phyloP scores from a whole-genome alignment of 2,329 filamentous ascomycete genomes.

The Venturia asperata region DNA sequence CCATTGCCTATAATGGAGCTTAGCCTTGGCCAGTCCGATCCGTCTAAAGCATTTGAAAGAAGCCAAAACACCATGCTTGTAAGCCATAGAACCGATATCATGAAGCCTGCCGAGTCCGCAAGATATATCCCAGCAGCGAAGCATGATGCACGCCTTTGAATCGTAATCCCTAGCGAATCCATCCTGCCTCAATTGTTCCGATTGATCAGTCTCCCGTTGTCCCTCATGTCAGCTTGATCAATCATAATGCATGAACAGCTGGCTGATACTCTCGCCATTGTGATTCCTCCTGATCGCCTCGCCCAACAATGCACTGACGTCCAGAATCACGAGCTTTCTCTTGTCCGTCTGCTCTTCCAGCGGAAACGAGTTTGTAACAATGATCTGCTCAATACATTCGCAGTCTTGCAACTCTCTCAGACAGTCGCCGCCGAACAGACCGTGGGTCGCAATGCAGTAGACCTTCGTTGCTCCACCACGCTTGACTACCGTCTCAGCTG shows the following conservation, averaged over 20 bases:
- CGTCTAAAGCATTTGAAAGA: background rate
- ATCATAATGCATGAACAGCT: conserved; percentile 39
- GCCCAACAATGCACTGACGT: conserved; percentile 77
- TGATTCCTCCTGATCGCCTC: conserved; percentile 95
- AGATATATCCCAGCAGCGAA: background rate
- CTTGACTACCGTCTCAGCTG: conserved; percentile 93
- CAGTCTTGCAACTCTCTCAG: conserved; percentile 86
- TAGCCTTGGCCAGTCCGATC: background rate
- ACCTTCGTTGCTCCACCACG: conserved; percentile 85
- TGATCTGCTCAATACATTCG: conserved; percentile 86
- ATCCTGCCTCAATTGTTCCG: background rate
- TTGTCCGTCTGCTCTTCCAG: conserved; percentile 67
- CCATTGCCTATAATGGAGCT: background rate
- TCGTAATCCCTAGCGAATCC: background rate
- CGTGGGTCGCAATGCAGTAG: conserved; percentile 96
- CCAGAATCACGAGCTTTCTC: conserved; percentile 80
- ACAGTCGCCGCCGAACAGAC: conserved; percentile 83
- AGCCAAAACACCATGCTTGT: conserved; percentile 8
- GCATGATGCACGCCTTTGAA: background rate
- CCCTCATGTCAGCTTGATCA: background rate
- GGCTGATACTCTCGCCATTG: conserved; percentile 75
- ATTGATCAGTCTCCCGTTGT: too few relatives aligned
- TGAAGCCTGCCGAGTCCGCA: background rate
- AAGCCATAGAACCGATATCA: background rate
- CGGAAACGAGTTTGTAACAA: conserved; percentile 96